Evolutionary conservation across 202 grass and related monocot genomes (phyloP).

Genomic region (Hordeum pubiflorum): DNA sequence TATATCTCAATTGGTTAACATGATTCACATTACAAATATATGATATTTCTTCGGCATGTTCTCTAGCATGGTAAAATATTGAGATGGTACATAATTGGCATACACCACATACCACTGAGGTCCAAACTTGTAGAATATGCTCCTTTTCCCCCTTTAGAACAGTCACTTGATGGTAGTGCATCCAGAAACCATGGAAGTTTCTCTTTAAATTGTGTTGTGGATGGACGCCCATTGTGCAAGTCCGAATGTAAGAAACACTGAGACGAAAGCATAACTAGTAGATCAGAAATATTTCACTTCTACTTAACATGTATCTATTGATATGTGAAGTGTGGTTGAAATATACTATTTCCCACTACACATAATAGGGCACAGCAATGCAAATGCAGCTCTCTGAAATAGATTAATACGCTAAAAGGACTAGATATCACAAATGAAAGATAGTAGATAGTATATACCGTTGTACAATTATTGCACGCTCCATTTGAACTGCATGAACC

Average conservation of each 20-base stretch:
- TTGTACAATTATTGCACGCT: constrained; percentile 86
- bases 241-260: constrained; percentile 77
- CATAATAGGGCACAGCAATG: not conserved
- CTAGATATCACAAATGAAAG: not conserved
- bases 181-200: constrained; percentile 98
- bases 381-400: constrained; percentile 9
- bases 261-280: constrained; percentile 35
- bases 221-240: constrained; percentile 80
- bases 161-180: constrained; percentile 89
- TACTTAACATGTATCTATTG: constrained; percentile 7
- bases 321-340: constrained; percentile 7
- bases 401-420: not conserved
- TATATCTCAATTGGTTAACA: not conserved
- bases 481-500: constrained; percentile 38
- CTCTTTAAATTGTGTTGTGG: constrained; percentile 68
- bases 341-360: constrained; percentile 7
- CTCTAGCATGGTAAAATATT: not conserved
- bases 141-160: constrained; percentile 95
- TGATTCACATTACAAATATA: not conserved
- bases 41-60: constrained; percentile 8
- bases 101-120: constrained; percentile 57
- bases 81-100: constrained; percentile 7
- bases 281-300: constrained; percentile 20
- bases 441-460: constrained; percentile 43
- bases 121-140: constrained; percentile 94